A percentile compares a stretch with the other conserved stretches of the same genome.
phyloP scores from a whole-genome alignment of 164 flowering plant species.

The Stephania yunnanensis region DNA sequence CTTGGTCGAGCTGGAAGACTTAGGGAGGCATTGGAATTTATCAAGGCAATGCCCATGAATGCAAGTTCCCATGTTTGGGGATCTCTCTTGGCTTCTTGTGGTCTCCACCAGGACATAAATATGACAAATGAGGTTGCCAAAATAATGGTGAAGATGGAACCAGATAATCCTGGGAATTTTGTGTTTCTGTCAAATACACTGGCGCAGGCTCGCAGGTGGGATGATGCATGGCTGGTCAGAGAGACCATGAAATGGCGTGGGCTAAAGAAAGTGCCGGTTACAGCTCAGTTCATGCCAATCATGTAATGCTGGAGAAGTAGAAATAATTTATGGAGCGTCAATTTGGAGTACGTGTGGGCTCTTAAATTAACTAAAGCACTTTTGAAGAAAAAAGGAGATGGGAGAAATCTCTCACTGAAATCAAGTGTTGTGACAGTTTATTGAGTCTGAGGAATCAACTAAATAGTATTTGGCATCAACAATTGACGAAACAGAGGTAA shows the following conservation, averaged over 20 bases:
- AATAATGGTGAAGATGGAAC: conserved; percentile 11
- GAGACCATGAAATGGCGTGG: conserved; percentile 13
- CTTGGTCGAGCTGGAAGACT: conserved; percentile 16
- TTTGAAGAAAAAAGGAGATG: not conserved
- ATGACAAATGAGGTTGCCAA: conserved; percentile 12
- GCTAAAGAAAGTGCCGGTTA: conserved; percentile 11
- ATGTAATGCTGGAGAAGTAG: not conserved
- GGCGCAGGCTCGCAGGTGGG: conserved; percentile 11
- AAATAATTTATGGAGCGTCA: not conserved
- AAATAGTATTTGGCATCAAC: not conserved
- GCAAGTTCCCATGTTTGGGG: conserved; percentile 13
- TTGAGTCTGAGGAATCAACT: not conserved
- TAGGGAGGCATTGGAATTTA: conserved; percentile 13
- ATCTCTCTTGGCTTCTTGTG: conserved; percentile 16
- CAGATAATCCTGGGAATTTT: conserved; percentile 14
- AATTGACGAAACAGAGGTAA: not conserved
- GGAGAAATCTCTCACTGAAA: not conserved
- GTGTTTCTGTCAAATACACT: conserved; percentile 15
- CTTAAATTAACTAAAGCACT: not conserved
- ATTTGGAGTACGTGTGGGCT: not conserved
- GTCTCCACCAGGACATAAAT: conserved; percentile 10
- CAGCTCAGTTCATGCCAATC: conserved; percentile 5
- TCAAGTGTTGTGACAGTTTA: not conserved
- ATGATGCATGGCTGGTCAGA: conserved; percentile 12
- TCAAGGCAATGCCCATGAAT: conserved; percentile 9